Evolutionary conservation across 805 yeast species (phyloP).

Genomic region (Kodamaea lidongshanica): DNA sequence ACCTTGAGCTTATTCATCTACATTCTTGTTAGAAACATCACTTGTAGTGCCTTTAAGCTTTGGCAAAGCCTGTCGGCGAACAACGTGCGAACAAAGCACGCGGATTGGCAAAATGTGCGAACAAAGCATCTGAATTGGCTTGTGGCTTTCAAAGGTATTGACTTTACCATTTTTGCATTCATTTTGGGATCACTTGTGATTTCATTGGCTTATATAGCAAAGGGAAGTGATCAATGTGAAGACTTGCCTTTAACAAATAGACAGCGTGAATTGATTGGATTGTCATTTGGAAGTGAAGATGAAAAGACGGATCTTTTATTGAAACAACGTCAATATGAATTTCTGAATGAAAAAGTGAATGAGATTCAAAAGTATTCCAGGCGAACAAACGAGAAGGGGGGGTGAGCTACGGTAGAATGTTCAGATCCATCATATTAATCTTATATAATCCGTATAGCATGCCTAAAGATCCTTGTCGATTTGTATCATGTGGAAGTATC

Average conservation of each 20-base stretch:
- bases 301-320: conserved; percentile 14
- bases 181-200: conserved; percentile 11
- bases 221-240: conserved; percentile 44
- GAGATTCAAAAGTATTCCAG: conserved; percentile 5
- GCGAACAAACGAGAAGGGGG: conserved; percentile 5
- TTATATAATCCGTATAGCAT: neutral
- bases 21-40: no score
- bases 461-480: neutral
- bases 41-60: no score
- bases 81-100: no score
- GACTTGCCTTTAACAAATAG: conserved; percentile 44
- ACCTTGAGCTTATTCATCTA: no score
- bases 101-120: no score
- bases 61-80: no score
- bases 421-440: no score
- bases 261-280: conserved; percentile 44
- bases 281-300: conserved; percentile 12
- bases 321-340: conserved; percentile 12
- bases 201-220: conserved; percentile 24
- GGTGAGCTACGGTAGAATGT: conserved; percentile 5
- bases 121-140: no score
- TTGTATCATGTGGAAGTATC: no score
- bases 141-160: conserved; percentile 1
- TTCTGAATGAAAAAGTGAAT: neutral
- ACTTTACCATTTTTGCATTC: neutral